Evolutionary conservation across 805 yeast species (phyloP), one percentile per base, ranked within the genome.

Genomic region (Starmerella sirachaensis): DNA sequence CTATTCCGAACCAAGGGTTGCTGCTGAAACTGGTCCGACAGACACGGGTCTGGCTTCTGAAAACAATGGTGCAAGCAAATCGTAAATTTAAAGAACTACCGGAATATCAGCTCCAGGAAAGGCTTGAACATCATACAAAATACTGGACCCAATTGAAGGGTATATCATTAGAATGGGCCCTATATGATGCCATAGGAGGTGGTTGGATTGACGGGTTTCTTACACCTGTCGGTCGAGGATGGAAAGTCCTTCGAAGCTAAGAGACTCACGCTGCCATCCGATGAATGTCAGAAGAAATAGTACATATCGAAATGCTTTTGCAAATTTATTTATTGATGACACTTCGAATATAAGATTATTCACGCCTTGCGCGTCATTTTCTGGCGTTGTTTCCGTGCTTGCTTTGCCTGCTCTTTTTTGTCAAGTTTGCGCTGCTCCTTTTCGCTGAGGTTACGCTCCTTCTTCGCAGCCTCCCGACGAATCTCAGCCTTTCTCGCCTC

Each of bases 401-500:
- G 83, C 66, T 78, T 83, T 50, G 82, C 93, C 48, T 66, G 66
- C 59, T 78, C 83, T 64, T 78, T 82, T 64, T 74, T 76, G 47
- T 80, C 88, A 29, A 70, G 59, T 62, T 79, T 82, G 48, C 75
- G 75, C 62, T 80, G 91, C 56, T 79, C 91, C 52, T 77, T 84
- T 43, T 83, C 78, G 31, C 78, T 66, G 54, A 80, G 61, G 47
- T 67, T 68, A 47, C 78, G 78, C 60, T 73, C 75, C 51, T 72
- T 74, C 51, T 70, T 71, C 53, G 70, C 77, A 46, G 71, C 73
- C 60, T 78, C 82, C 22, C 61, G 56, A 44, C 58, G 54, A 41
- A 49, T 57, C 38, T 56, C 60, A 22, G 78, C 72, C 60, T 76
- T 78, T 61, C 76, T 76, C 45, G 69, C 76, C 43, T 75, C 79